Evolutionary conservation across 2,329 filamentous ascomycete genomes (phyloP), one percentile per base, ranked within the genome.

Genomic region (Epichloe typhina): DNA sequence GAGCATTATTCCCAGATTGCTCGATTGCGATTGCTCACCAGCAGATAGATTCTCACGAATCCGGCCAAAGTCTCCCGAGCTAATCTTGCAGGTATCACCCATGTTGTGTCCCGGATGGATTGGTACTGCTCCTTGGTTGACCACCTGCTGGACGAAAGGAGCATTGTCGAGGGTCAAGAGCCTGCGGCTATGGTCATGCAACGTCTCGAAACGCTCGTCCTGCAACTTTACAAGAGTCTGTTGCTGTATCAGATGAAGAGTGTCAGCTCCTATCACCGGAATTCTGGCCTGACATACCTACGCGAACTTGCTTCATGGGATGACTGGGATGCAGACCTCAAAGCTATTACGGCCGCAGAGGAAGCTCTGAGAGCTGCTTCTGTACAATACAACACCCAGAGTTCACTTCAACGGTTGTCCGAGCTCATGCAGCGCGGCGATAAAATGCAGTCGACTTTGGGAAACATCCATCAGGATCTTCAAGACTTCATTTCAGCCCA

Each of bases 201-300:
- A 50, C 52, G 52, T 31, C 50, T 53, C 38, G 50, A 52, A 38
- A 47, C 23, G 6, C 47, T 53, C n/a, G 50, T 53, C 9, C 44
- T 53, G 36, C 36, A 52, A 42, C 47, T 53, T 9, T 53, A 53
- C 50, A 53, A 50, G 47, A 51, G 43, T n/a, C 17, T 53, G 36
- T 21, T 53, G 46, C 50, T 53, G 1, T 53, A 52, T 49, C 52
- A 53, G 38, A 53, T 53, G 52, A 53, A 53, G 41, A 53, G 52
- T 9, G 47, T 53, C 15, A 39, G 35, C 40, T 53, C 52, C n/a
- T 53, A 53, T 38, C 50, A 53, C 47, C 47, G 52, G 5, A 50
- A 50, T 21, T 53, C 52, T 4, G 38, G 52, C 26, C 33, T 53
- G 42, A 53, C 52, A 36, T 53, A 53, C 35, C 38, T 53, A 19